Evolutionary conservation across 345 rosid genomes (phyloP).

Genomic region (Citrus sp.): DNA sequence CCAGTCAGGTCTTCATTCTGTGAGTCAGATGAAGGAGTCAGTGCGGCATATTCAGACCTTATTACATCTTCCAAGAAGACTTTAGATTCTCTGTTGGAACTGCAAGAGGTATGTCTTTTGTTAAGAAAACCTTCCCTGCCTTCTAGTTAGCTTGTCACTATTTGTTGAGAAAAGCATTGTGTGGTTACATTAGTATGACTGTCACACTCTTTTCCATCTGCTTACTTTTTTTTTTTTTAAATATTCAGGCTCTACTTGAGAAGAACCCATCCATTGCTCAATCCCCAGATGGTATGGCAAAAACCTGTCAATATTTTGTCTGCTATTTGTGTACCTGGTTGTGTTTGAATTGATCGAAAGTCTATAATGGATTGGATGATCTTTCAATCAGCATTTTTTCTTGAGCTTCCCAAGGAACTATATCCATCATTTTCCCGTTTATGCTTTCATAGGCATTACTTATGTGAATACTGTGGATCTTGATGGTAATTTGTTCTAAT

Average conservation of each 20-base stretch:
- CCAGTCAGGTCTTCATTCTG: slow-evolving; percentile 60
- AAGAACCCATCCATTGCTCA: slow-evolving; percentile 69
- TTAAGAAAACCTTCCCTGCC: neutral
- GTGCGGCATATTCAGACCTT: slow-evolving; percentile 57
- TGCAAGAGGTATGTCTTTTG: slow-evolving; percentile 59
- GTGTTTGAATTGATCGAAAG: neutral
- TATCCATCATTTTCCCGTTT: neutral
- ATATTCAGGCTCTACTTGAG: slow-evolving; percentile 65
- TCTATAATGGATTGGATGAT: neutral
- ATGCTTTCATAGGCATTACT: neutral
- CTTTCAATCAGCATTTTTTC: neutral
- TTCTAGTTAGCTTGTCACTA: neutral
- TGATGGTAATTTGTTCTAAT: neutral
- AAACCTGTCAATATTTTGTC: neutral
- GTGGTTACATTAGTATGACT: neutral
- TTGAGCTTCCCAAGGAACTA: neutral
- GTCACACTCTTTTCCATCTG: neutral
- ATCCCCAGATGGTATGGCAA: slow-evolving; percentile 53
- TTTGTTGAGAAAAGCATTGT: neutral
- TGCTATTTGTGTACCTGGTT: neutral
- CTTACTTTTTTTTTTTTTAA: neutral
- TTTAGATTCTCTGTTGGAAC: slow-evolving; percentile 64
- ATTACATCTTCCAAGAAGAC: slow-evolving; percentile 64
- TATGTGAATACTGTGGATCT: neutral
- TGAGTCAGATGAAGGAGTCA: slow-evolving; percentile 46